phyloP scores from a whole-genome alignment of 2,329 filamentous ascomycete species.

The Phyllosticta capitalensis region DNA sequence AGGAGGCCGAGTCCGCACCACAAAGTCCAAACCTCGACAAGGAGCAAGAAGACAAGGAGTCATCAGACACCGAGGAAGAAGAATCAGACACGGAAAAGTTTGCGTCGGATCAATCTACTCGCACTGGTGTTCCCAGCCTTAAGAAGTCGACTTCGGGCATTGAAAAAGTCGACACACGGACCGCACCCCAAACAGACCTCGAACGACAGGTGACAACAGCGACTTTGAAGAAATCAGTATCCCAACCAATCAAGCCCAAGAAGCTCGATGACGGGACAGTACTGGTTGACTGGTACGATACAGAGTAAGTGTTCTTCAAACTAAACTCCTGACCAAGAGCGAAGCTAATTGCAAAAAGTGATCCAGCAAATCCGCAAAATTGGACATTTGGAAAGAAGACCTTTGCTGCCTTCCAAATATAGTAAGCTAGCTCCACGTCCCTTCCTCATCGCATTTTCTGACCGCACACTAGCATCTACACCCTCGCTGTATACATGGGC shows the following conservation, averaged over 20 bases:
- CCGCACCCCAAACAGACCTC: conserved; percentile 31
- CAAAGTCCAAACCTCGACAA: not conserved
- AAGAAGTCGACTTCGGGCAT: conserved; percentile 25
- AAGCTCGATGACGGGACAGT: conserved; percentile 28
- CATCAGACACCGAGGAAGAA: conserved; percentile 14
- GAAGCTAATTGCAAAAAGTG: conserved; percentile 3
- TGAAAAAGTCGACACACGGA: conserved; percentile 25
- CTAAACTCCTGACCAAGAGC: conserved; percentile 17
- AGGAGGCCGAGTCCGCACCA: conserved; percentile 6
- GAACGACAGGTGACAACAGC: conserved; percentile 28
- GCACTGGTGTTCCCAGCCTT: conserved; percentile 7
- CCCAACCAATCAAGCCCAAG: conserved; percentile 26
- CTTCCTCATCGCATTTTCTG: not conserved
- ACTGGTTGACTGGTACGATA: conserved; percentile 36
- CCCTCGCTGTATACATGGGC: conserved; percentile 49
- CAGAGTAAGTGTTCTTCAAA: conserved; percentile 14
- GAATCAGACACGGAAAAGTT: not conserved
- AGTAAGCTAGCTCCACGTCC: conserved; percentile 8
- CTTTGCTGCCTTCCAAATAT: conserved; percentile 30
- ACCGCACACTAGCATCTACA: conserved; percentile 40
- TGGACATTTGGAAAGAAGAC: conserved; percentile 12
- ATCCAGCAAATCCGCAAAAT: conserved; percentile 16
- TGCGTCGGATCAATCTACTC: not conserved
- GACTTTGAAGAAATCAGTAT: conserved; percentile 24
- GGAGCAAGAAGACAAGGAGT: conserved; percentile 19